Evolutionary conservation across 2,329 filamentous ascomycete species (phyloP).

Genomic region (Epichloe scottii): DNA sequence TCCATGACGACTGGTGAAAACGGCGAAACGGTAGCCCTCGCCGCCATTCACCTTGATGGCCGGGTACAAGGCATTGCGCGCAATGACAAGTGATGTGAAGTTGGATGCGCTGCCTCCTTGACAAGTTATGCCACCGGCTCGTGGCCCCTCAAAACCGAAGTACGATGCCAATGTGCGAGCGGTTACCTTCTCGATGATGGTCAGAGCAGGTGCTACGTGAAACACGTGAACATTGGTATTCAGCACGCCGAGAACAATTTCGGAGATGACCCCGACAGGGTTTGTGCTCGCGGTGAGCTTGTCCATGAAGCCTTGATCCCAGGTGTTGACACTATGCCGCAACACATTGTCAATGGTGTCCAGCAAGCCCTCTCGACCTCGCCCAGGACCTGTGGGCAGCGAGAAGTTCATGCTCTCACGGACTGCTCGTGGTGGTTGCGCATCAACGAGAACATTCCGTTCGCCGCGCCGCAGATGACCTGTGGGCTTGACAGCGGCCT

Average conservation of each 20-base stretch:
- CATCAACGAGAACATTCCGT: not conserved
- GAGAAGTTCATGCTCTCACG: slow-evolving; percentile 12
- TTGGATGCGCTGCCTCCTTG: slow-evolving; percentile 79
- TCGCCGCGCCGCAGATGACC: not conserved
- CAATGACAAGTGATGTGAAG: slow-evolving; percentile 69
- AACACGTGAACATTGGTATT: slow-evolving; percentile 95
- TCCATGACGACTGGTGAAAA: slow-evolving; percentile 80
- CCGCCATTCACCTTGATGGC: slow-evolving; percentile 64
- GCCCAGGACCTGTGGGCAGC: slow-evolving; percentile 40
- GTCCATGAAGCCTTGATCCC: slow-evolving; percentile 91
- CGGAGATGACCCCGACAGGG: slow-evolving; percentile 72
- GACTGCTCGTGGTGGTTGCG: not conserved
- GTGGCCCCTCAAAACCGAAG: slow-evolving; percentile 60
- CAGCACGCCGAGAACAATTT: slow-evolving; percentile 68
- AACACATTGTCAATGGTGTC: slow-evolving; percentile 58
- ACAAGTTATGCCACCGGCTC: slow-evolving; percentile 61
- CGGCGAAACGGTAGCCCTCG: slow-evolving; percentile 50
- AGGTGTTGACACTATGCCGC: slow-evolving; percentile 88
- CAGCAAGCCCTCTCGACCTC: slow-evolving; percentile 62
- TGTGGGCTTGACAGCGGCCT: not conserved
- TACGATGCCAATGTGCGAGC: slow-evolving; percentile 57
- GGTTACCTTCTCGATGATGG: slow-evolving; percentile 75
- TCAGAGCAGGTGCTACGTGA: slow-evolving; percentile 78
- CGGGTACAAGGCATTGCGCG: slow-evolving; percentile 74
- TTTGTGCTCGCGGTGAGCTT: slow-evolving; percentile 89